Conservation (phyloP, 2,329 filamentous ascomycete species). For the Monosporascus sp. region DNA sequence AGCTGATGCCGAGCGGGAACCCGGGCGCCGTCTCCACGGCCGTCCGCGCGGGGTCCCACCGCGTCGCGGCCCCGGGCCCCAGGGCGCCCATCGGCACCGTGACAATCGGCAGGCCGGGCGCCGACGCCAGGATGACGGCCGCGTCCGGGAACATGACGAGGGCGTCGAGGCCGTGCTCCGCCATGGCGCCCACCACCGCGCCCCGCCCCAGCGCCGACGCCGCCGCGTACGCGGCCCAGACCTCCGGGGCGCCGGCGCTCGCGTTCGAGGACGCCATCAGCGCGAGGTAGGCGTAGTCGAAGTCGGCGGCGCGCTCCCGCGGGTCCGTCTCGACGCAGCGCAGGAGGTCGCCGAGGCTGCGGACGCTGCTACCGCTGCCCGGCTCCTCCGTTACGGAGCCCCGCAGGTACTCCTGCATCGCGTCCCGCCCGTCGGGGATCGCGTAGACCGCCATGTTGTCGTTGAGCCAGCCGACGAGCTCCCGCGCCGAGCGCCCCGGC, state of each 20-base stretch:
- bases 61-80: slow-evolving; percentile 3
- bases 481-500: not conserved
- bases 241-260: slow-evolving; percentile 4
- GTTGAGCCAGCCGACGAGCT: not conserved
- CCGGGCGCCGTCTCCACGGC: slow-evolving; percentile 6
- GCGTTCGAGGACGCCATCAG: not conserved
- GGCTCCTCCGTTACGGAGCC: not conserved
- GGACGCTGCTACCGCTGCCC: not conserved
- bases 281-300: slow-evolving; percentile 24
- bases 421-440: slow-evolving; percentile 6
- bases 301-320: slow-evolving; percentile 19
- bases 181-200: not conserved
- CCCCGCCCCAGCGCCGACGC: not conserved
- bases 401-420: slow-evolving; percentile 6
- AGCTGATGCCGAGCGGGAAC: slow-evolving; percentile 13
- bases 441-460: slow-evolving; percentile 1
- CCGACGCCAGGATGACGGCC: slow-evolving; percentile 1
- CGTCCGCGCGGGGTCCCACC: not conserved
- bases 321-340: slow-evolving; percentile 4
- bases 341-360: slow-evolving; percentile 3
- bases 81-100: slow-evolving; percentile 17
- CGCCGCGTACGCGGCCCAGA: slow-evolving; percentile 4
- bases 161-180: not conserved
- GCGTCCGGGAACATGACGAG: slow-evolving; percentile 3
- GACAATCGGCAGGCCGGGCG: slow-evolving; percentile 13